These are phyloP conservation scores for Stemphylium beticola DNA, from an alignment of 2,329 filamentous ascomycete genomes.

Conservation along the genomic window DNA sequence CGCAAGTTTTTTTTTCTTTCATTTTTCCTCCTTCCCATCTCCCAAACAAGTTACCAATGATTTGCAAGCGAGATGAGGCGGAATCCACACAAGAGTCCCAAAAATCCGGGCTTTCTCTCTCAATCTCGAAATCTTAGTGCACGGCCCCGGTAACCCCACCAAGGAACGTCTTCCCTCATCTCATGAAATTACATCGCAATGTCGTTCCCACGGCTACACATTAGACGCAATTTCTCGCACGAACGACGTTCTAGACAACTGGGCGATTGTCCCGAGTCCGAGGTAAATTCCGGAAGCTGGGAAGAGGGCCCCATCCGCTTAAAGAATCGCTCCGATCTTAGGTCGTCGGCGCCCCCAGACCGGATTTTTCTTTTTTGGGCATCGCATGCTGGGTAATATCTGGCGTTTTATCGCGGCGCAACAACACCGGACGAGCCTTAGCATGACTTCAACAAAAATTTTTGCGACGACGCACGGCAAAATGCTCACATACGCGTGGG, in stretches of 20 bases:
- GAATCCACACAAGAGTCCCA: slow-evolving; percentile 36
- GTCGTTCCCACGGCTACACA: slow-evolving; percentile 26
- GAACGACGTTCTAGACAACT: slow-evolving; percentile 1
- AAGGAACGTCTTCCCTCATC: slow-evolving; percentile 34
- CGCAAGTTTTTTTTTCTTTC: slow-evolving; percentile 3
- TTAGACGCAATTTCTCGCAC: slow-evolving; percentile 18
- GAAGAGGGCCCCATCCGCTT: neutral
- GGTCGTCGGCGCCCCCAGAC: neutral
- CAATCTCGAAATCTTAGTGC: slow-evolving; percentile 37
- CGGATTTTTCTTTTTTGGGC: slow-evolving; percentile 4
- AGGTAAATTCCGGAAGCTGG: slow-evolving; percentile 8
- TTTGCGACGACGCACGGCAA: slow-evolving; percentile 2
- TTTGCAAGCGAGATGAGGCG: slow-evolving; percentile 47
- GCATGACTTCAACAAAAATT: slow-evolving; percentile 5
- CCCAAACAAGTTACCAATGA: slow-evolving; percentile 5
- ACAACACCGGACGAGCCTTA: slow-evolving; percentile 7
- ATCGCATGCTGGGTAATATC: slow-evolving; percentile 7
- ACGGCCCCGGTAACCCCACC: slow-evolving; percentile 34
- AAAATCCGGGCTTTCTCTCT: slow-evolving; percentile 18
- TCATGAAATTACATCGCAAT: slow-evolving; percentile 44
- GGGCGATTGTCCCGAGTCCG: slow-evolving; percentile 2
- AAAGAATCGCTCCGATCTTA: slow-evolving; percentile 8
- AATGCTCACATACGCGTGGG: neutral
- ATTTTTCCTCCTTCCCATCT: neutral
- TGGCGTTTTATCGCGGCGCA: slow-evolving; percentile 11